These are phyloP conservation scores for Hypoxylon perforatum DNA, from an alignment of 495 filamentous ascomycete species.

Conservation along the genomic window DNA sequence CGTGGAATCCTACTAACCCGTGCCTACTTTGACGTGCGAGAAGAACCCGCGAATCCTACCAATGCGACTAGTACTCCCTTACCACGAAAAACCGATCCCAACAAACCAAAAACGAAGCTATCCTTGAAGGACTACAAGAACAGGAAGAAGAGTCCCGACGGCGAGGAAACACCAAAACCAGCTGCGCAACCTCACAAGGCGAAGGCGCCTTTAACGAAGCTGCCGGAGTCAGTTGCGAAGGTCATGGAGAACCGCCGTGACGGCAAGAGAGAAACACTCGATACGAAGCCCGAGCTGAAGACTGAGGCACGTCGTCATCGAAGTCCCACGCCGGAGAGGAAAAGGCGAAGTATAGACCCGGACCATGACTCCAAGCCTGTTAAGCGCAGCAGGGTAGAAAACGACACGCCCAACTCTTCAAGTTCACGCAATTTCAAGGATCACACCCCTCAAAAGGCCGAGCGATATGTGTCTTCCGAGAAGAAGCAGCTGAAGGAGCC, in stretches of 20 bases:
- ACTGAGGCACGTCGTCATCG: slow-evolving; percentile 39
- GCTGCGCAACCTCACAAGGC: slow-evolving; percentile 30
- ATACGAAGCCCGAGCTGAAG: slow-evolving; percentile 43
- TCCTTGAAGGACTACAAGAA: slow-evolving; percentile 61
- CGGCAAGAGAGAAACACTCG: slow-evolving; percentile 23
- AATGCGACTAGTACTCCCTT: slow-evolving; percentile 40
- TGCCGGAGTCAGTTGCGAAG: slow-evolving; percentile 19
- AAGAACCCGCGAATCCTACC: slow-evolving; percentile 45
- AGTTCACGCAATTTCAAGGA: slow-evolving; percentile 41
- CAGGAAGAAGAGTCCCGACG: slow-evolving; percentile 52
- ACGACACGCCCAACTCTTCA: slow-evolving; percentile 37
- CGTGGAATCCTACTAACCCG: slow-evolving; percentile 59
- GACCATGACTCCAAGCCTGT: slow-evolving; percentile 48
- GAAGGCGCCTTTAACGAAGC: slow-evolving; percentile 36
- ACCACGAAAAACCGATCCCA: slow-evolving; percentile 48
- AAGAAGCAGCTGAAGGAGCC: slow-evolving; percentile 43
- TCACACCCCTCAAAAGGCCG: slow-evolving; percentile 33
- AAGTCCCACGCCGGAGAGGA: slow-evolving; percentile 49
- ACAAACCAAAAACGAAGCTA: slow-evolving; percentile 56
- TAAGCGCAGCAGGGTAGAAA: slow-evolving; percentile 54
- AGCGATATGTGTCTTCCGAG: slow-evolving; percentile 35
- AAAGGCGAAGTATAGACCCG: slow-evolving; percentile 52
- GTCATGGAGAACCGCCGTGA: slow-evolving; percentile 45
- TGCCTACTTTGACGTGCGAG: slow-evolving; percentile 55
- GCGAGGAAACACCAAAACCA: slow-evolving; percentile 49